Evolutionary conservation across 768 basidiomycete genomes (phyloP).

Genomic region (Mycena haematopus): DNA sequence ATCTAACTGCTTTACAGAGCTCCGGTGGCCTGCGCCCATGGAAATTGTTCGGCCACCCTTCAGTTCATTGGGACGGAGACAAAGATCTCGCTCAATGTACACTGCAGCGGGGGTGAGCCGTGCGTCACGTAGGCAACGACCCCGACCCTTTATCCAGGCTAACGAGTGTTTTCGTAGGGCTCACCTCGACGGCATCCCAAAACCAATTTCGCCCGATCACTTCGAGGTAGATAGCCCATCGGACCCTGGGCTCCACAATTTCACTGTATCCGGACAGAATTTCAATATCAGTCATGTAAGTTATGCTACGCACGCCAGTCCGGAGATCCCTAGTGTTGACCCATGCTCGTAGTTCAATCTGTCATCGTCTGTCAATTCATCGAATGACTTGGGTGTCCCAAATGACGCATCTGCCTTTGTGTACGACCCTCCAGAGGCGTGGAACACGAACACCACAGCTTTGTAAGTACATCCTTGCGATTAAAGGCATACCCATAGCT

Average conservation of each 20-base stretch:
- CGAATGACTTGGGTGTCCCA: neutral
- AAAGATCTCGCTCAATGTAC: neutral
- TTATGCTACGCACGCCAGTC: neutral
- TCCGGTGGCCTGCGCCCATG: too few relatives aligned
- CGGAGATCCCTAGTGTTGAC: neutral
- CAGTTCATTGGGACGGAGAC: neutral
- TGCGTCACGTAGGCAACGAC: neutral
- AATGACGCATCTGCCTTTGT: neutral
- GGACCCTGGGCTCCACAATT: neutral
- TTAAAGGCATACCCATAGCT: neutral
- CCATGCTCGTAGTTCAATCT: neutral
- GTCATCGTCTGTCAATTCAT: neutral
- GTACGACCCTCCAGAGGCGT: slow-evolving; percentile 1
- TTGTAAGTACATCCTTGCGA: neutral
- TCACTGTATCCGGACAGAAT: neutral
- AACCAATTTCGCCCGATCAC: neutral
- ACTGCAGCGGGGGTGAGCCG: neutral
- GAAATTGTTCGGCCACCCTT: slow-evolving; percentile 4
- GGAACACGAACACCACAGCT: neutral
- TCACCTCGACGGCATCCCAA: neutral
- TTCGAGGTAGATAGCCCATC: neutral
- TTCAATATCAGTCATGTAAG: neutral
- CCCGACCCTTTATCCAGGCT: neutral
- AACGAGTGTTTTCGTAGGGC: neutral
- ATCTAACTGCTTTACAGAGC: neutral